A percentile compares a stretch with the other conserved stretches of the same genome.
phyloP scores from a whole-genome alignment of 208 protist genomes.

The Wallacemonas rigidus region DNA sequence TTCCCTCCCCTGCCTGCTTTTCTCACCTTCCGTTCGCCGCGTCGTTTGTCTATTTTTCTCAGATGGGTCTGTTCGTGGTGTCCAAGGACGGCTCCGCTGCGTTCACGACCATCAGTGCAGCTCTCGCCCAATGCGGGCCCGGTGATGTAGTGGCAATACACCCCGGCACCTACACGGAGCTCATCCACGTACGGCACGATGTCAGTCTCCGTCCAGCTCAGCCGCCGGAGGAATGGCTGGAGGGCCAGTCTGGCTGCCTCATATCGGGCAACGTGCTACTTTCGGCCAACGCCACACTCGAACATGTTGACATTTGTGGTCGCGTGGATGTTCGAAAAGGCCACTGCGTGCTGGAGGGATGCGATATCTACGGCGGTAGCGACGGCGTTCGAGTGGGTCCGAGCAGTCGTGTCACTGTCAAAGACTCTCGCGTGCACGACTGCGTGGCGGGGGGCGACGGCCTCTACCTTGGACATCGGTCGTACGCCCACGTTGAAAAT shows the following conservation, averaged over 20 bases:
- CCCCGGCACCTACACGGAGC: constrained; percentile 79
- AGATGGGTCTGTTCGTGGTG: constrained; percentile 27
- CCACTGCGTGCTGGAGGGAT: constrained; percentile 64
- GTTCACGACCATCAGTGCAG: constrained; percentile 63
- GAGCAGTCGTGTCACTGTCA: constrained; percentile 45
- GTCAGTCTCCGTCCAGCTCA: constrained; percentile 42
- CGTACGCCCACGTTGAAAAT: constrained; percentile 64
- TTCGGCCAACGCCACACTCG: constrained; percentile 50
- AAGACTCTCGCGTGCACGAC: constrained; percentile 71
- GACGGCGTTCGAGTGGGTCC: constrained; percentile 77
- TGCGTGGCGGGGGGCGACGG: constrained; percentile 71
- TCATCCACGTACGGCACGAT: constrained; percentile 51
- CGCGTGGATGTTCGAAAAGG: constrained; percentile 79
- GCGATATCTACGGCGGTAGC: constrained; percentile 74
- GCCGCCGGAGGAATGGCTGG: constrained; percentile 35
- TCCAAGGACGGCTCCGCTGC: constrained; percentile 44
- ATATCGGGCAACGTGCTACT: constrained; percentile 60
- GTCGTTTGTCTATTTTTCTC: neutral
- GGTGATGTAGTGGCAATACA: constrained; percentile 66
- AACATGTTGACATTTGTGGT: constrained; percentile 53
- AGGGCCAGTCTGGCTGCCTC: constrained; percentile 41
- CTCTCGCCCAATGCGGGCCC: constrained; percentile 40
- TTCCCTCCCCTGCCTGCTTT: neutral
- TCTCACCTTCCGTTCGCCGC: neutral
- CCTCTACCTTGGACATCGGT: constrained; percentile 76